Percentiles rank a stretch among this genome's conserved stretches.
phyloP scores from a whole-genome alignment of 257 asterid genomes.

The Parsonsia alboflavescens region DNA sequence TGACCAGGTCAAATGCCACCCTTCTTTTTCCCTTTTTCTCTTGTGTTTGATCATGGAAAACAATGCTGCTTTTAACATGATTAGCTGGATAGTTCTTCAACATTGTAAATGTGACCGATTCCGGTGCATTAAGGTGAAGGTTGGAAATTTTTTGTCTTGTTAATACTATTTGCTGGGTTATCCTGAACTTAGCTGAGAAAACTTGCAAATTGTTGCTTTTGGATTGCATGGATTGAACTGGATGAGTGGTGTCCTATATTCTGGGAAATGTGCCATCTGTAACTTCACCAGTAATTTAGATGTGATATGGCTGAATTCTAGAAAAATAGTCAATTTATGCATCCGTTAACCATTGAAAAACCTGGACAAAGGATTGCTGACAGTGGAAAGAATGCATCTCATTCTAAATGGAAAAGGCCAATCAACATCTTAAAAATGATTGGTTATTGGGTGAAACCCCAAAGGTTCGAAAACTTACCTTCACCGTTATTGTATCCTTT shows the following conservation, averaged over 20 bases:
- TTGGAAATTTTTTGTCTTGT: neutral
- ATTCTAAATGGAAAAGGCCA: neutral
- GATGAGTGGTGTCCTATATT: neutral
- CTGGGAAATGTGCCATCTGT: neutral
- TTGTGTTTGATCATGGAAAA: neutral
- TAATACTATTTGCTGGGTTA: neutral
- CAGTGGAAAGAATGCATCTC: neutral
- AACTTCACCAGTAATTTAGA: neutral
- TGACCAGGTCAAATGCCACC: constrained; percentile 33
- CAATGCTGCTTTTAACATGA: neutral
- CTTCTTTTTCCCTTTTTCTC: neutral
- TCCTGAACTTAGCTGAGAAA: neutral
- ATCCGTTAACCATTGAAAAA: neutral
- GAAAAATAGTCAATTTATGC: neutral
- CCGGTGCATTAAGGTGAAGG: neutral
- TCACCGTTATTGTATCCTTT: neutral
- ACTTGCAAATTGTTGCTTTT: neutral
- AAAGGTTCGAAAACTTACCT: neutral
- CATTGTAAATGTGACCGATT: neutral
- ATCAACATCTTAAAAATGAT: neutral
- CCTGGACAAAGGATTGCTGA: neutral
- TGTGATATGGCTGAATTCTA: neutral
- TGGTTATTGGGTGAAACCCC: neutral
- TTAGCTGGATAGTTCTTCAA: neutral
- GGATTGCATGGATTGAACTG: neutral